Conservation (phyloP, 441 rosid species). For the Adansonia madagascariensis region DNA sequence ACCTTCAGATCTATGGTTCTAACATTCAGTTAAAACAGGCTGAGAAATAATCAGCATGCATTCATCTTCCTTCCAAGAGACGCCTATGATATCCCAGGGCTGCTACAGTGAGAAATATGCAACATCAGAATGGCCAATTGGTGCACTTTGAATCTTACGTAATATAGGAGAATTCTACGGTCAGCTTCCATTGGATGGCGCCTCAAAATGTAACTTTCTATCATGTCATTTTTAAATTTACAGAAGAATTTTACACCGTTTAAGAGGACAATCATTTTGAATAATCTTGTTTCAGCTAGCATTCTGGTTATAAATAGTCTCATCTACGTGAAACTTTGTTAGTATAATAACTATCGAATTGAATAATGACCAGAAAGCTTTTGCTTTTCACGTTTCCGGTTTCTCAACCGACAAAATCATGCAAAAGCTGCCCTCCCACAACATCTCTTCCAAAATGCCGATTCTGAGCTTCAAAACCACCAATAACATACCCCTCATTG, state of each 20-base stretch:
- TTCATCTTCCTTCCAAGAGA: background rate
- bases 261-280: constrained; percentile 12
- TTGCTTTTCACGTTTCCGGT: no score
- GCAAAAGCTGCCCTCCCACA: constrained; percentile 70
- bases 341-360: background rate
- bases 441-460: constrained; percentile 69
- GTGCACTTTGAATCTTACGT: background rate
- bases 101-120: background rate
- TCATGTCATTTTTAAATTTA: constrained; percentile 34
- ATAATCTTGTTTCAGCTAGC: background rate
- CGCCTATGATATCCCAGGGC: background rate
- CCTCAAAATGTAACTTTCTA: constrained; percentile 28
- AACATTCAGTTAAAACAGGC: background rate
- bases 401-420: constrained; percentile 73
- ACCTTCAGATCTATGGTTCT: no score
- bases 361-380: no score
- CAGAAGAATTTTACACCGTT: constrained; percentile 35
- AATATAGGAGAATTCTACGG: background rate
- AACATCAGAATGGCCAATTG: background rate
- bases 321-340: constrained; percentile 22
- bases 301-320: constrained; percentile 17
- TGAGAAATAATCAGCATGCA: background rate
- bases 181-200: constrained; percentile 15
- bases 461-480: constrained; percentile 56
- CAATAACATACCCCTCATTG: constrained; percentile 52